phyloP scores from a whole-genome alignment of 2,329 filamentous ascomycete species.

The Pyricularia pennisetigena region DNA sequence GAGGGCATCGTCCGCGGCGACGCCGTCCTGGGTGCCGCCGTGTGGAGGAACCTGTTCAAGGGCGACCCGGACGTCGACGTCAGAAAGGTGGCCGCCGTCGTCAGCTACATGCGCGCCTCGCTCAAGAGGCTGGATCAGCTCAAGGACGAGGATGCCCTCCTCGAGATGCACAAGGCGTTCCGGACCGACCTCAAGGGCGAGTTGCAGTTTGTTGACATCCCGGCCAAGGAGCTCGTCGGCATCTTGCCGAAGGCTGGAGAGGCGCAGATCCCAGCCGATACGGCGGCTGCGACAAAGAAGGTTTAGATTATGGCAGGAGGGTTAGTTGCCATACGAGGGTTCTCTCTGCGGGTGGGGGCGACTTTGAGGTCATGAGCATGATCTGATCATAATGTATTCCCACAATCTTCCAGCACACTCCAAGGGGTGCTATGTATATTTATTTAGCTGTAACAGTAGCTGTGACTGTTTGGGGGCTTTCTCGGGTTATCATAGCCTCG shows the following conservation, averaged over 20 bases:
- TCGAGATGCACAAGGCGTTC: conserved; percentile 26
- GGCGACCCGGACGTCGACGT: conserved; percentile 43
- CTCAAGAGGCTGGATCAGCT: conserved; percentile 38
- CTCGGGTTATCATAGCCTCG: not conserved
- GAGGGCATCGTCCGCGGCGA: conserved; percentile 71
- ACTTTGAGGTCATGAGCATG: not conserved
- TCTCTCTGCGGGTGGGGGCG: not conserved
- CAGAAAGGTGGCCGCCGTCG: conserved; percentile 40
- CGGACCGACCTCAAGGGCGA: conserved; percentile 26
- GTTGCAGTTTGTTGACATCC: conserved; percentile 27
- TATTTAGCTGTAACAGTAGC: not conserved
- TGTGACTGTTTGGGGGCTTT: not conserved
- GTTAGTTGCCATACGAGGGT: not conserved
- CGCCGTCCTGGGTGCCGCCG: conserved; percentile 65
- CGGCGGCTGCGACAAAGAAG: not conserved
- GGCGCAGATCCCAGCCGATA: not conserved
- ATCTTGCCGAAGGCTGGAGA: conserved; percentile 13
- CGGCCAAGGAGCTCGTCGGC: conserved; percentile 27
- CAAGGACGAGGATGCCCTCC: conserved; percentile 30
- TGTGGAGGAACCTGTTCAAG: conserved; percentile 93
- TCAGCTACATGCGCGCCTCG: conserved; percentile 44
- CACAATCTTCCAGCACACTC: not conserved
- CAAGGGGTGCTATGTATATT: not conserved
- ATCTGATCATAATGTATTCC: not conserved
- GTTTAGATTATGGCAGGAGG: not conserved